These are phyloP conservation scores for Tylopilus plumbeoviolaceoides DNA, from an alignment of 768 basidiomycete genomes.

Conservation along the genomic window DNA sequence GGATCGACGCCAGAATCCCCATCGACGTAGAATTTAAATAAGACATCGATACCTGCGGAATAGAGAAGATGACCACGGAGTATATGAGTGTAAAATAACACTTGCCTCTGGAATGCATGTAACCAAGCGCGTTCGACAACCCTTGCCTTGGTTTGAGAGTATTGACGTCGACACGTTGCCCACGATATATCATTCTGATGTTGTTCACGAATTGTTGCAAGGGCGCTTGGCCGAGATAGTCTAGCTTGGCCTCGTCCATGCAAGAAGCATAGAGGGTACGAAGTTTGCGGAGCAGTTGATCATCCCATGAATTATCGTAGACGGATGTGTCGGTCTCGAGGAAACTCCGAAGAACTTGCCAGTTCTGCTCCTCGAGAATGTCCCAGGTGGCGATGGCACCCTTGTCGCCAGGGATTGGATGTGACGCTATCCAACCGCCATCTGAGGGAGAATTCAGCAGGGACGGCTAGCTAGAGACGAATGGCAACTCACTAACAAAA, in stretches of 20 bases:
- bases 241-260: slow-evolving; percentile 70
- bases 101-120: slow-evolving; percentile 81
- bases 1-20: slow-evolving; percentile 87
- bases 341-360: slow-evolving; percentile 69
- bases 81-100: background rate
- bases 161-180: slow-evolving; percentile 41
- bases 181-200: slow-evolving; percentile 56
- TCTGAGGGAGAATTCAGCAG: slow-evolving; percentile 39
- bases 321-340: slow-evolving; percentile 46
- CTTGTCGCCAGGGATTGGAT: slow-evolving; percentile 88
- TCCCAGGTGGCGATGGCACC: slow-evolving; percentile 70
- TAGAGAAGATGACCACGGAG: background rate
- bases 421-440: slow-evolving; percentile 80
- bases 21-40: slow-evolving; percentile 82
- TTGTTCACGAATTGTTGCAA: slow-evolving; percentile 62
- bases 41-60: slow-evolving; percentile 60
- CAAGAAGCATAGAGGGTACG: slow-evolving; percentile 77
- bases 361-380: slow-evolving; percentile 68
- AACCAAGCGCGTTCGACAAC: slow-evolving; percentile 80
- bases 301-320: slow-evolving; percentile 44
- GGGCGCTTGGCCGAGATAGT: slow-evolving; percentile 69
- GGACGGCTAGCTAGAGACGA: background rate
- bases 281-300: slow-evolving; percentile 58
- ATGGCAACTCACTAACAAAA: slow-evolving; percentile 71
- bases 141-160: slow-evolving; percentile 41